Evolutionary conservation across 495 filamentous ascomycete genomes (phyloP), one percentile per base, ranked within the genome.

Genomic region (Elasticomyces elasticus): DNA sequence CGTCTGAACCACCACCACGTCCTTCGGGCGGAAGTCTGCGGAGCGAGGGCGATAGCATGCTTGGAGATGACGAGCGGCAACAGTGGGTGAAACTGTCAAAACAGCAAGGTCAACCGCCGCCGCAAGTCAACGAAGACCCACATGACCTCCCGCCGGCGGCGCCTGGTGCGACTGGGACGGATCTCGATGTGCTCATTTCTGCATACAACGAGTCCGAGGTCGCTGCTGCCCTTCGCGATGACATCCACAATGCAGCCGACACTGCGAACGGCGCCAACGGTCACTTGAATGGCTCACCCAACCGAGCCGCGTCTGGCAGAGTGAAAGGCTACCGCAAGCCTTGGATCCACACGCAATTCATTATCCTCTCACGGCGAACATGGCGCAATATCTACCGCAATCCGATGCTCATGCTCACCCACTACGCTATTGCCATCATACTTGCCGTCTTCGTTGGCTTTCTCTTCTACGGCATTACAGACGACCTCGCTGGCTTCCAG

Each of bases 341-440:
- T 55, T 81, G 94, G 22, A 81, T 83, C 54, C 50, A 76, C 11
- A 75, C 85, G 26, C 92, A 99, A 64, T 96, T 97, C 67, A 63
- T 79, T 27, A 95, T 99, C 60, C 75, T 99, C 23, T 94, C 89
- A 6, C 77, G 81, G 60, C 80, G 92, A 26, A 99, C 94, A 0
- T 97, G 94, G 94, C 85, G 83, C 55, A 99, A 99, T 62, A 81
- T 99, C 2, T 96, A 99, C 71, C 82, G 92, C 35, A 96, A 99
- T 68, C 92, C 92, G 17, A 89, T 96, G 82, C 72, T 99, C 42
- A 99, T 99, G 92, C 78, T 99, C 44, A 95, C 94, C 0, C 92
- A 99, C 72, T 99, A 99, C 67, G 91, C 90, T n/a, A 97, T 96
- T 60, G 87, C 92, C 20, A 96, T 99, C 57, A 71, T 97, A 0